Base-by-base conservation (phyloP, 1,284 basidiomycete genomes). In the Puccinia novopanici region DNA sequence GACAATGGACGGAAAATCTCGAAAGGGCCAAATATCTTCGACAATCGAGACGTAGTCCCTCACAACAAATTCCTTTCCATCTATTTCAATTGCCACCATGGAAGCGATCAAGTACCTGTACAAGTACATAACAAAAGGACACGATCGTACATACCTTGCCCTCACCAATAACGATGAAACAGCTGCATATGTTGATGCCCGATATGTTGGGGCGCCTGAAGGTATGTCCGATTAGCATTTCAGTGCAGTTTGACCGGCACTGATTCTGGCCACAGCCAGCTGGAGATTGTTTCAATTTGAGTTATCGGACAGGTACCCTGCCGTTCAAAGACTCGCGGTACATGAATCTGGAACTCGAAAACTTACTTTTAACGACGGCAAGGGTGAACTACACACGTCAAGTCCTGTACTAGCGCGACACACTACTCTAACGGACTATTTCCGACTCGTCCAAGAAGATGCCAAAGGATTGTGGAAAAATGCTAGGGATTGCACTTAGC, bases 261-360 rank as follows among this genome's bases (percentile, higher is more conserved):
- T 45, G 45, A 87, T 27, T 13, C 48, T 45, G 27, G 17, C 15
- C 9, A 27, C 27, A 75, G 73, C 73, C 5, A 40, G 40, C 6
- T 75, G 57, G 73, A 12, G 57, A 13, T 10, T 75, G 0, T 63
- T 57, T 19, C 55, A 57, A 45, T 75, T 57, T n/a, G 57, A 57
- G 13, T n/a, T 75, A 2, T 57, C 73, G 3, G 72, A 59, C 8
- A 1, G 54, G 3, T 45, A 42, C 59, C 72, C 72, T n/a, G 72
- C 72, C 8, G 73, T 75, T 0, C 73, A 75, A 30, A 55, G 73
- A 22, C 54, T 75, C 2, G 73, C 86, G 86, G 0, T 84, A 86
- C n/a, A 78, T 87, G 0, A 87, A 87, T 81, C 85, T 82, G 74
- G 84, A 52, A 88, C 88, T 85, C 86, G 87, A 6, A 6, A 45